A percentile compares a stretch with the other conserved stretches of the same genome.
Conservation (phyloP, 768 basidiomycete species). For the Paxillus involutus region DNA sequence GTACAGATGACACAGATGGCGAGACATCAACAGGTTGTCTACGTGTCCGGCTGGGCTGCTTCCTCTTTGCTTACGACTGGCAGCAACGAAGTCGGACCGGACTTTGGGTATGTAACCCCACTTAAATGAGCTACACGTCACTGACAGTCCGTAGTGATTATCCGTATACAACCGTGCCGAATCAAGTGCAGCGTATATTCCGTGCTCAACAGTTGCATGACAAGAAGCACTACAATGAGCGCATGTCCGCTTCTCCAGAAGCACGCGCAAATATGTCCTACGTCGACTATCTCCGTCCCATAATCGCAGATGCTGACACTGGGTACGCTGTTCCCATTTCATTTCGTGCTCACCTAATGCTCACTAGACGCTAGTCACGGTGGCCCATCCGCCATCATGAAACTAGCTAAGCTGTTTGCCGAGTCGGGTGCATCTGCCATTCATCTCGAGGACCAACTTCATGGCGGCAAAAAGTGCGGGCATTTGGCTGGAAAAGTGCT, state of each 20-base stretch:
- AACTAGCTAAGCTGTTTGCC: slow-evolving; percentile 91
- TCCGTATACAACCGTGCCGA: slow-evolving; percentile 94
- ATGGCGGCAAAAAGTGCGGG: slow-evolving; percentile 95
- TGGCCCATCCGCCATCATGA: slow-evolving; percentile 92
- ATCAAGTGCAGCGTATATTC: slow-evolving; percentile 90
- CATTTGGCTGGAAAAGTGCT: slow-evolving; percentile 92
- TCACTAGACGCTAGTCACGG: slow-evolving; percentile 63
- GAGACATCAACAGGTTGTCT: slow-evolving; percentile 78
- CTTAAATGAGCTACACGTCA: background rate
- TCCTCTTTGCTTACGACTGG: slow-evolving; percentile 87
- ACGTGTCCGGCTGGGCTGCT: slow-evolving; percentile 91
- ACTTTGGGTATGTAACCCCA: slow-evolving; percentile 61
- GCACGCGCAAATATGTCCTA: slow-evolving; percentile 71
- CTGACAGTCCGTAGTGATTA: slow-evolving; percentile 62
- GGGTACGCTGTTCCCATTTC: slow-evolving; percentile 51
- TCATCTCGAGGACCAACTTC: slow-evolving; percentile 92
- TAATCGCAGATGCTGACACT: slow-evolving; percentile 94
- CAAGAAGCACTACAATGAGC: slow-evolving; percentile 89
- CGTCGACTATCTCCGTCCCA: slow-evolving; percentile 87
- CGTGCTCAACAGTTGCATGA: slow-evolving; percentile 92
- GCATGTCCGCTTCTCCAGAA: slow-evolving; percentile 62
- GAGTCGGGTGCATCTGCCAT: slow-evolving; percentile 91
- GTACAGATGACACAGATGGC: slow-evolving; percentile 97
- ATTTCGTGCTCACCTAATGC: background rate
- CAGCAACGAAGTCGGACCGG: slow-evolving; percentile 90